Percentiles rank a stretch among this genome's conserved stretches.
phyloP scores from a whole-genome alignment of 2,329 filamentous ascomycete species.

The Exophiala calicioides region DNA sequence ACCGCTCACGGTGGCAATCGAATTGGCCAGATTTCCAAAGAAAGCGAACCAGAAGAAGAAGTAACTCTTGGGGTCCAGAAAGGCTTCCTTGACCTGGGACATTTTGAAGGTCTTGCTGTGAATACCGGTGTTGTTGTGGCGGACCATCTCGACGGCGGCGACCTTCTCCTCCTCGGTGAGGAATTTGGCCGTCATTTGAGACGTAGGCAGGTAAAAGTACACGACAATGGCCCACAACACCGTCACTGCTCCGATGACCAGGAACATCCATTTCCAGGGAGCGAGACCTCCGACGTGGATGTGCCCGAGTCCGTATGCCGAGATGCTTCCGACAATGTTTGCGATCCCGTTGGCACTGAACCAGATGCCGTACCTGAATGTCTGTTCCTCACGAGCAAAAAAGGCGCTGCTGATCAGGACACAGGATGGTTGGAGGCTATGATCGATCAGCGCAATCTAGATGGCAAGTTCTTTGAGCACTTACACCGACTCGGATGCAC shows the following conservation, averaged over 20 bases:
- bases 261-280: slow-evolving; percentile 50
- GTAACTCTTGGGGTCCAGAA: slow-evolving; percentile 47
- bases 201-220: slow-evolving; percentile 55
- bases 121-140: slow-evolving; percentile 45
- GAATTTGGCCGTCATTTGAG: slow-evolving; percentile 46
- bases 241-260: slow-evolving; percentile 65
- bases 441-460: too few species aligned
- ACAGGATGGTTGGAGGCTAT: too few species aligned
- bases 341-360: too few species aligned
- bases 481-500: too few species aligned
- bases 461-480: too few species aligned
- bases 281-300: too few species aligned
- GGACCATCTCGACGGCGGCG: slow-evolving; percentile 17
- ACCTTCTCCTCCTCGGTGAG: slow-evolving; percentile 24
- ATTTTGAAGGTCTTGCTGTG: slow-evolving; percentile 54
- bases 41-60: slow-evolving; percentile 37
- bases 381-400: too few species aligned
- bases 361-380: too few species aligned
- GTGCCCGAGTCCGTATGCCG: too few species aligned
- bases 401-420: too few species aligned
- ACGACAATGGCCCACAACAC: slow-evolving; percentile 56
- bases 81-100: slow-evolving; percentile 48
- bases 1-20: slow-evolving; percentile 40
- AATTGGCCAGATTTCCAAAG: slow-evolving; percentile 25
- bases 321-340: too few species aligned